Evolutionary conservation across 225 moss, liverwort and hornwort species (phyloP), one percentile per base, ranked within the genome.

Genomic region (Pseudisothecium myosuroides): DNA sequence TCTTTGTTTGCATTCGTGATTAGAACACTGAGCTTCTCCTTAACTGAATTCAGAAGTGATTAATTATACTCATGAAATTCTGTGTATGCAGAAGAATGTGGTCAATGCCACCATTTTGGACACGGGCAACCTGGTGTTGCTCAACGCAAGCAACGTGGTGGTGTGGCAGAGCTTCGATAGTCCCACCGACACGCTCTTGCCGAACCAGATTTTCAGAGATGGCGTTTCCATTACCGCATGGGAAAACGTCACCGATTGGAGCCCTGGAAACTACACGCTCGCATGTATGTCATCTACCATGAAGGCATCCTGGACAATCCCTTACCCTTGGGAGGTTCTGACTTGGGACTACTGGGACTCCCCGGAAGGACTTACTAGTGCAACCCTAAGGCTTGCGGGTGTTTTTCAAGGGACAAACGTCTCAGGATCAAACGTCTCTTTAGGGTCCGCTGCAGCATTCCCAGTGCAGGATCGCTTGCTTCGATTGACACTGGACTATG

Each of bases 261-360:
- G 50, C 7, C 32, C 2, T 21, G 50, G 76, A 49, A 76, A 76
- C 21, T 76, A 76, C 76, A 50, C 76, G 1, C 50, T 76, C 21
- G 21, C 76, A 13, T 76, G 7, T 12, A 76, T 12, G 21, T 76
- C 50, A 21, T 12, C 76, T 7, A 3, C 3, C 5, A 50, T 50
- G 21, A 76, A 7, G 12, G 50, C 50, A 50, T 50, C 50, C 20
- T 50, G 50, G 76, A 21, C 0, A 32, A 20, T 49, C 18, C 76
- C 76, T 32, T 50, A 76, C 13, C 6, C 18, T 76, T 49, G 20
- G 12, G 0, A 19, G 6, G 0, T 7, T 0, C 4, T 0, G 34
- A 50, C 7, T 50, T 11, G 2, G 6, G 8, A 32, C 76, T 32
- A 34, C 7, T 34, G 50, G 50, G 0, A 0, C 1, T 7, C 18